Percentiles rank a stretch among this genome's conserved stretches.
Conservation (phyloP, 164 flowering plant genomes). For the Dillenia suffruticosa region DNA sequence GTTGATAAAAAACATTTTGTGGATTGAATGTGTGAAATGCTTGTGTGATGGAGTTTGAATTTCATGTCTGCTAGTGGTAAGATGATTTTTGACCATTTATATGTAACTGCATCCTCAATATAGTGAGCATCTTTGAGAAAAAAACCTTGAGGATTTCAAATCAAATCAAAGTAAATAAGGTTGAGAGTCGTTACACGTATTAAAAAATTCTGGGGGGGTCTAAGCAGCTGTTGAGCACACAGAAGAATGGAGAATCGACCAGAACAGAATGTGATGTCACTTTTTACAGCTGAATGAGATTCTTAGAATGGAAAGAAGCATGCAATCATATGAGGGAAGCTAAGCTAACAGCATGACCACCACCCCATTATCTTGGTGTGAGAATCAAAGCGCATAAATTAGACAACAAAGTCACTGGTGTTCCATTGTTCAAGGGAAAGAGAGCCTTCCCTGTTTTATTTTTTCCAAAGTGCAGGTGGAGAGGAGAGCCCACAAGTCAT, state of each 20-base stretch:
- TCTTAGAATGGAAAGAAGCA: slow-evolving; percentile 1
- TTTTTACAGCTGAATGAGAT: not conserved
- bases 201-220: not conserved
- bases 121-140: too few species aligned
- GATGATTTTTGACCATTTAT: too few species aligned
- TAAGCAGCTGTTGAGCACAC: not conserved
- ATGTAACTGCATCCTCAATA: too few species aligned
- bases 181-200: too few species aligned
- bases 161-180: too few species aligned
- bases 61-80: too few species aligned
- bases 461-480: not conserved
- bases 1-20: too few species aligned
- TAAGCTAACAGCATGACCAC: not conserved
- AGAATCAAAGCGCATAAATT: not conserved
- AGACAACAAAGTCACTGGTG: not conserved
- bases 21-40: too few species aligned
- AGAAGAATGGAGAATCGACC: not conserved
- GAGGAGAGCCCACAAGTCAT: slow-evolving; percentile 19
- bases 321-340: not conserved
- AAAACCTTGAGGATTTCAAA: too few species aligned
- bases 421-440: not conserved
- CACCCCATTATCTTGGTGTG: not conserved
- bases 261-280: not conserved
- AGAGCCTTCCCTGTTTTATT: too few species aligned
- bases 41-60: too few species aligned